Base-by-base conservation (phyloP, 148 eudicot genomes). In the Suaeda aralocaspica region DNA sequence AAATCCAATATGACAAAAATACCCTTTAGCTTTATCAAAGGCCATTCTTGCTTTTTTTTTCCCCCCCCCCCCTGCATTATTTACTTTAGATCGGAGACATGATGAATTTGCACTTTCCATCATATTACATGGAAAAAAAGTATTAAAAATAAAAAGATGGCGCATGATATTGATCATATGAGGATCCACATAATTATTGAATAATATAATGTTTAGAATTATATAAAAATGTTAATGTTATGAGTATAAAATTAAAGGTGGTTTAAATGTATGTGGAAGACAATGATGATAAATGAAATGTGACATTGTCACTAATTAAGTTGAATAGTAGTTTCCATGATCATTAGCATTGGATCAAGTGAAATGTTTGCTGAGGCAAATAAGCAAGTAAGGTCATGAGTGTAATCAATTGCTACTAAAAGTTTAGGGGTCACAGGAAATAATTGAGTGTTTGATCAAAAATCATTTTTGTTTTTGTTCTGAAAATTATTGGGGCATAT, bases 11-110 rank as follows among this genome's bases (percentile, higher is more conserved):
- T 82, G 86, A 79, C 92, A 79, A 77, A 75, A 80, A 42, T 77
- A 62, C 85, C 90, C 85, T 72, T 80, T 76, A 76, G 71, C 90
- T 86, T 89, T 84, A 78, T 58, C 68, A 80, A 84, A 77, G 81
- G 44, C 31, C 50, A 66, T 41, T 21, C 9, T 36, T 25, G 22
- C 67, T 25, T 39, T 53, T 46, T 18, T 9, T 29, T 70, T 29
- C 4, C 2, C 5, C 39, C 48, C 39, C 46, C 18, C 39, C n/a
- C 44, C 22, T 18, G 12, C 59, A 12, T 4, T 39, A 24, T 69
- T n/a, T n/a, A 14, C 75, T 88, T 84, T 84, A 77, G 81, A 63
- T 63, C 80, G 61, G 78, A 81, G 70, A 78, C 73, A 72, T 82
- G 86, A 80, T 85, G 83, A 73, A 84, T 57, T 71, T 74, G 77